Evolutionary conservation across 2,329 filamentous ascomycete genomes (phyloP).

Genomic region (Fusarium sp.): DNA sequence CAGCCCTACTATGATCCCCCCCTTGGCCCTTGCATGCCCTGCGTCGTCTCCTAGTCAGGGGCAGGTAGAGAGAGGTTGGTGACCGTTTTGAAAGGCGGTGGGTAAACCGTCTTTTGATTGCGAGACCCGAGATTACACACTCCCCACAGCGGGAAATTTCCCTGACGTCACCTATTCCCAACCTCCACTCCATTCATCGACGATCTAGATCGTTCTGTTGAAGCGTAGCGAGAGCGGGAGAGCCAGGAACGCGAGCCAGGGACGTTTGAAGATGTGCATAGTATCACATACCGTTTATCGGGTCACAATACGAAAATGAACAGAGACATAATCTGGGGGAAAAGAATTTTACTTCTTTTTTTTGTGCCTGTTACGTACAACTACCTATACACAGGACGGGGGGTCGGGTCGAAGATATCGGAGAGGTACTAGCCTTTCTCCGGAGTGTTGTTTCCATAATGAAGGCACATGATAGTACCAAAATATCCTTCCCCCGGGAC

Average conservation of each 20-base stretch:
- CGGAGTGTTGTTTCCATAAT: slow-evolving; percentile 30
- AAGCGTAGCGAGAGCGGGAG: slow-evolving; percentile 1
- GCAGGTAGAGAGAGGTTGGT: neutral
- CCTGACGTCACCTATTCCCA: slow-evolving; percentile 38
- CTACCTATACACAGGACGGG: slow-evolving; percentile 52
- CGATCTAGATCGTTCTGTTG: slow-evolving; percentile 32
- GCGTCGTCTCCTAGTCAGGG: slow-evolving; percentile 31
- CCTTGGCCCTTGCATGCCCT: slow-evolving; percentile 15
- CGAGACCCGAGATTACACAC: slow-evolving; percentile 35
- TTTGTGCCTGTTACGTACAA: slow-evolving; percentile 52
- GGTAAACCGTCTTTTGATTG: slow-evolving; percentile 9
- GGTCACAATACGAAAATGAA: neutral
- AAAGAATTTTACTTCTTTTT: slow-evolving; percentile 51
- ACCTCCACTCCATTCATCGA: slow-evolving; percentile 23
- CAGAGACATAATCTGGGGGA: slow-evolving; percentile 26
- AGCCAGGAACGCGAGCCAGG: slow-evolving; percentile 1
- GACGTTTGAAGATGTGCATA: neutral
- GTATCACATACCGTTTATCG: neutral
- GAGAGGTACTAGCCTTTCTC: slow-evolving; percentile 34
- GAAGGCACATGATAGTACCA: slow-evolving; percentile 33
- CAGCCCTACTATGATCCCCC: slow-evolving; percentile 7
- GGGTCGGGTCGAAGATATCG: slow-evolving; percentile 37
- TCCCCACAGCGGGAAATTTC: slow-evolving; percentile 37
- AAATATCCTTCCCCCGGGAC: slow-evolving; percentile 37
- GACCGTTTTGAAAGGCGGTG: slow-evolving; percentile 19